Percentiles rank a stretch among this genome's conserved stretches.
These are phyloP conservation scores for Yamadazyma philogaea DNA, from an alignment of 805 yeast species.

Conservation along the genomic window DNA sequence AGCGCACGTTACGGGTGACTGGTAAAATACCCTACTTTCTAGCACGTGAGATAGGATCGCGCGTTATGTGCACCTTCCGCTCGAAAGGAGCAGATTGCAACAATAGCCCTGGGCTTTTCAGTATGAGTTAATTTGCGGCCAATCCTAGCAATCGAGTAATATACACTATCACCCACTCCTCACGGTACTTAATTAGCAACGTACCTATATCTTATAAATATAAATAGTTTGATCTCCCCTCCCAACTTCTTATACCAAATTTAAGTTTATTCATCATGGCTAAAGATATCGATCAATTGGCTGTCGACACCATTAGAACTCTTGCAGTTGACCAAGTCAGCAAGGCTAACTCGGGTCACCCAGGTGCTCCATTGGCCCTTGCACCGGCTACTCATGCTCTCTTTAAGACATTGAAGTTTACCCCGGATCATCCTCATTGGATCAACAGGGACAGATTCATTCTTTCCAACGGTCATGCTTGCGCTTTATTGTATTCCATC, in stretches of 20 bases:
- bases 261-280: neutral
- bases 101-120: neutral
- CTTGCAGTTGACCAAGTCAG: slow-evolving; percentile 85
- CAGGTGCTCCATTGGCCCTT: slow-evolving; percentile 98
- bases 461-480: slow-evolving; percentile 94
- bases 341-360: slow-evolving; percentile 94
- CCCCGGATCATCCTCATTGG: slow-evolving; percentile 91
- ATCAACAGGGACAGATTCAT: slow-evolving; percentile 94
- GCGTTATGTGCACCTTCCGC: no score
- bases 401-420: slow-evolving; percentile 76
- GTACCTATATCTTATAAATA: neutral
- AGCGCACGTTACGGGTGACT: neutral
- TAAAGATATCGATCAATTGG: slow-evolving; percentile 56
- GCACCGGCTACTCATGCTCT: slow-evolving; percentile 93
- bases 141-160: neutral
- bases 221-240: neutral
- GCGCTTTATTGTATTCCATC: slow-evolving; percentile 82
- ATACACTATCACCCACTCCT: no score
- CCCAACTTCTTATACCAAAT: neutral
- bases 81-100: neutral
- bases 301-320: slow-evolving; percentile 84
- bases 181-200: neutral
- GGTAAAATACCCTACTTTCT: neutral
- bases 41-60: neutral
- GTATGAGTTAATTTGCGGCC: neutral